Percentiles rank a stretch among this genome's conserved stretches.
These are phyloP conservation scores for Naumovozyma castellii DNA, from an alignment of 805 yeast species.

Conservation along the genomic window DNA sequence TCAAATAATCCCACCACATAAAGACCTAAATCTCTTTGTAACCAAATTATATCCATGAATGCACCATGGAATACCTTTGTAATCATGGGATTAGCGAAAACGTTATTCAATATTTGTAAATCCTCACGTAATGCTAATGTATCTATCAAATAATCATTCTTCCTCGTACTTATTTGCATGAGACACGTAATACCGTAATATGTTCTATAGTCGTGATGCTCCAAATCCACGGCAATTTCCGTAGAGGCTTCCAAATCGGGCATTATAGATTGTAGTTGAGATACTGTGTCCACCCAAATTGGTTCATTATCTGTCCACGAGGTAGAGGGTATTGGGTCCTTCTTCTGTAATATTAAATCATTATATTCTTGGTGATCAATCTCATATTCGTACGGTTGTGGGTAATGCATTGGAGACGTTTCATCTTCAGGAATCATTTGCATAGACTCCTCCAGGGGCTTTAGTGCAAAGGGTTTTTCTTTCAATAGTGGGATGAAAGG, in stretches of 20 bases:
- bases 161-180: conserved; percentile 82
- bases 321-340: conserved; percentile 42
- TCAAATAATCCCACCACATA: conserved; percentile 86
- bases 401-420: conserved; percentile 48
- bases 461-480: conserved; percentile 61
- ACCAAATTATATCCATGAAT: conserved; percentile 92
- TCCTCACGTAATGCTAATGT: conserved; percentile 72
- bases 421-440: conserved; percentile 31
- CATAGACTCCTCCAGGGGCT: conserved; percentile 45
- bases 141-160: conserved; percentile 81
- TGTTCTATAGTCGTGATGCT: conserved; percentile 88
- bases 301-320: conserved; percentile 62
- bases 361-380: conserved; percentile 67
- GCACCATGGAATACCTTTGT: conserved; percentile 94
- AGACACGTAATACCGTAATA: conserved; percentile 85
- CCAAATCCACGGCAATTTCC: conserved; percentile 87
- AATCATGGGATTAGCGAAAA: conserved; percentile 73
- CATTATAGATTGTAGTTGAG: conserved; percentile 45
- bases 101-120: conserved; percentile 52
- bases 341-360: conserved; percentile 36
- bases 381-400: conserved; percentile 75
- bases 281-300: conserved; percentile 60
- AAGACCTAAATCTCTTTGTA: conserved; percentile 88
- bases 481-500: conserved; percentile 74
- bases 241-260: conserved; percentile 38